phyloP scores from a whole-genome alignment of 257 asterid species.

The Ajuga chamaepitys region DNA sequence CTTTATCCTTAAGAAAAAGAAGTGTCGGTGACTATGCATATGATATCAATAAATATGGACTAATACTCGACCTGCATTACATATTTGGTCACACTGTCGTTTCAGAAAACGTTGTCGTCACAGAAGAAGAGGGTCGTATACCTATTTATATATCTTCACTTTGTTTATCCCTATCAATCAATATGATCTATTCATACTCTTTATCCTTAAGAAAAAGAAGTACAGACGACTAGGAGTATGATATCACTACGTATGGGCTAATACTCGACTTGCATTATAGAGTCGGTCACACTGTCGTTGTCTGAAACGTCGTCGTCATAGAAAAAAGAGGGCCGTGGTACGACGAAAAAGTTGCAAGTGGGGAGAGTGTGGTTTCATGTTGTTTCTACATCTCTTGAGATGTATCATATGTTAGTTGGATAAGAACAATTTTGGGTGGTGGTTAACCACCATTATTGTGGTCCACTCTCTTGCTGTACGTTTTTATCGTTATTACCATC shows the following conservation, averaged over 20 bases:
- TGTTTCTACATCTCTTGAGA: not conserved
- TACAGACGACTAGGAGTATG: not conserved
- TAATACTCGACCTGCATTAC: too few relatives aligned
- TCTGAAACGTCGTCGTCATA: slow-evolving; percentile 7
- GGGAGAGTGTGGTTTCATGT: not conserved
- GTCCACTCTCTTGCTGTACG: slow-evolving; percentile 32
- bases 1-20: too few relatives aligned
- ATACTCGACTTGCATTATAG: slow-evolving; percentile 16
- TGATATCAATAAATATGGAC: too few relatives aligned
- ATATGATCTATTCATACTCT: too few relatives aligned
- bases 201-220: too few relatives aligned
- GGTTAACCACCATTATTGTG: slow-evolving; percentile 24
- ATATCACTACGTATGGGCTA: slow-evolving; percentile 5
- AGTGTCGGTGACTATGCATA: too few relatives aligned
- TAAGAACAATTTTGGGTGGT: slow-evolving; percentile 18
- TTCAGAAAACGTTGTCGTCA: too few relatives aligned
- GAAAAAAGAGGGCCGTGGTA: slow-evolving; percentile 18
- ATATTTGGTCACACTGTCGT: too few relatives aligned
- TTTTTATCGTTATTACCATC: slow-evolving; percentile 22
- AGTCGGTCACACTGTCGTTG: slow-evolving; percentile 28
- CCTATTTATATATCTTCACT: too few relatives aligned
- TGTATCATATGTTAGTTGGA: slow-evolving; percentile 12
- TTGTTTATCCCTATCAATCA: too few relatives aligned
- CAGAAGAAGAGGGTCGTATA: too few relatives aligned
- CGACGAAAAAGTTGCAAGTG: slow-evolving; percentile 17